Evolutionary conservation across 169 alveolate genomes (phyloP).

Genomic region (Cyclospora cayetanensis): DNA sequence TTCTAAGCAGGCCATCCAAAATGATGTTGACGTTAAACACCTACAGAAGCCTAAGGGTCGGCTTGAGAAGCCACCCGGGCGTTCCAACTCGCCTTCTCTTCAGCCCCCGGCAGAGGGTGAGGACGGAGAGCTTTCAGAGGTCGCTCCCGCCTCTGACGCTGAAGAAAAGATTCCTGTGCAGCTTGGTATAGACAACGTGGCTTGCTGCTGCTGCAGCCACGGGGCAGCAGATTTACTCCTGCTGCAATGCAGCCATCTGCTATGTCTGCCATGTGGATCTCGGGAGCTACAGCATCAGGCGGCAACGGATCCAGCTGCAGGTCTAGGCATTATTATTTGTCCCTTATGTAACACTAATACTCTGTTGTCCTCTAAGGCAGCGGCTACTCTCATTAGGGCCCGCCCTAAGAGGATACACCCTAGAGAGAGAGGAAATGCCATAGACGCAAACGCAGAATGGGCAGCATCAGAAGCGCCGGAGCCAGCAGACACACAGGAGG

Average conservation of each 20-base stretch:
- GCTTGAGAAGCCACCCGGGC: background rate
- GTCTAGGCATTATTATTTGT: background rate
- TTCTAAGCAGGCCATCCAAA: too few species aligned
- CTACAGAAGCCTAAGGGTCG: background rate
- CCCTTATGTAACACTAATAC: background rate
- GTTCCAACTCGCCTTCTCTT: background rate
- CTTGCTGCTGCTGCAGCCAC: background rate
- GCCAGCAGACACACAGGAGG: background rate
- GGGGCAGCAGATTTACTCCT: background rate
- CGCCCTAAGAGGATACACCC: background rate
- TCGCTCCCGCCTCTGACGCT: background rate
- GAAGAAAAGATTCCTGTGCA: too few species aligned
- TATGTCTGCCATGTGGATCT: background rate
- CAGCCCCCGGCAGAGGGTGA: background rate
- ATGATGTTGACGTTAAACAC: background rate
- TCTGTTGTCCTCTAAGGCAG: background rate
- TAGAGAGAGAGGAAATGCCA: background rate
- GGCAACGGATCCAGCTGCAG: background rate
- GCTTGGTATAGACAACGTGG: too few species aligned
- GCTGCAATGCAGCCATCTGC: background rate
- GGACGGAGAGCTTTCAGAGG: background rate
- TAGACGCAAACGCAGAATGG: background rate
- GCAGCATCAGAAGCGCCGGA: background rate
- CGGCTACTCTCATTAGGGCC: background rate
- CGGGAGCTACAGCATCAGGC: background rate